Percentiles rank a stretch among this genome's conserved stretches.
Evolutionary conservation across 805 yeast species (phyloP).

Genomic region (Jamesozyma jinghongensis): DNA sequence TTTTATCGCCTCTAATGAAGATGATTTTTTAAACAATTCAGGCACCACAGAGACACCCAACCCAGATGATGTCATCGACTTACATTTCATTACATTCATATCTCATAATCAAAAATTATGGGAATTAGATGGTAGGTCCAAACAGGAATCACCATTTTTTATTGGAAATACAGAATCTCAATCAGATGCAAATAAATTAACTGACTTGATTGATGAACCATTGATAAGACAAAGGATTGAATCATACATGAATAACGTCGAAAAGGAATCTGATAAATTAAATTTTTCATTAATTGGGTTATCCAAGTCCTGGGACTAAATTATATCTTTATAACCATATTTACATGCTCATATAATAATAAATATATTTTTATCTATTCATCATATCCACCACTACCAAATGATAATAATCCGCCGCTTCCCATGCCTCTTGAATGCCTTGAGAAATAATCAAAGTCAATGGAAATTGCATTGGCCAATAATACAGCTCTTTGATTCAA

Average conservation of each 20-base stretch:
- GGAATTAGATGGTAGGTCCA: conserved; percentile 78
- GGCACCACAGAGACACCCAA: conserved; percentile 57
- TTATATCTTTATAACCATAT: neutral
- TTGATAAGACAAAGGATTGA: conserved; percentile 47
- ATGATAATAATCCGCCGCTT: conserved; percentile 34
- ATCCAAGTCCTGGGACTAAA: conserved; percentile 31
- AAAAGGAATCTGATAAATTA: conserved; percentile 45
- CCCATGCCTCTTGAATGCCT: conserved; percentile 65
- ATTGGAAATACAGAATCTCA: conserved; percentile 34
- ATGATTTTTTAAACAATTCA: conserved; percentile 23
- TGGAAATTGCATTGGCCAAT: conserved; percentile 79
- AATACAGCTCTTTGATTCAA: conserved; percentile 79
- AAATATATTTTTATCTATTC: conserved; percentile 8
- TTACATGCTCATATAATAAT: neutral
- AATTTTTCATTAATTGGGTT: conserved; percentile 74
- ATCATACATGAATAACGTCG: conserved; percentile 53
- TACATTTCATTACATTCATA: conserved; percentile 73
- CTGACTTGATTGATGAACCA: conserved; percentile 47
- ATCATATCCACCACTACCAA: conserved; percentile 17
- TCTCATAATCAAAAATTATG: conserved; percentile 51
- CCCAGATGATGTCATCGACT: conserved; percentile 43
- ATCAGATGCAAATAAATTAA: conserved; percentile 21
- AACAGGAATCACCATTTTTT: conserved; percentile 57
- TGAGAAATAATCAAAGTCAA: conserved; percentile 95
- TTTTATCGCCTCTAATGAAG: conserved; percentile 18